Base-by-base conservation (phyloP, 208 protist genomes). In the Angomonas desouzai region DNA sequence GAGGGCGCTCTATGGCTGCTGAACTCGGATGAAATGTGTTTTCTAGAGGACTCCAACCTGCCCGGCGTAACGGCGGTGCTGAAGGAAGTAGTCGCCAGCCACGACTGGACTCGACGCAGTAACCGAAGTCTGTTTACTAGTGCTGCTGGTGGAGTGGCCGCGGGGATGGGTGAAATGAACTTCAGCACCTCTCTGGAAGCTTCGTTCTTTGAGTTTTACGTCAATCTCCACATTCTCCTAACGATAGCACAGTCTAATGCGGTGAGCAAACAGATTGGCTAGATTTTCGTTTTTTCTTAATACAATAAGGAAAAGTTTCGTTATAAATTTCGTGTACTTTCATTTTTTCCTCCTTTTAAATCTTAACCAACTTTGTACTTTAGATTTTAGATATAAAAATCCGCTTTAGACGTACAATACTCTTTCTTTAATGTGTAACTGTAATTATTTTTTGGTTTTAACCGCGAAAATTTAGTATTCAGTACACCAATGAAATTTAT, bases 211-310 rank as follows among this genome's bases (percentile, higher is more conserved):
- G 74, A 79, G 74, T 48, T 79, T 36, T 72, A 72, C 47, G 56
- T 64, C 3, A 79, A 79, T 56, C 25, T 79, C 30, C 72, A 74
- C 22, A 56, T 79, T 25, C 25, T 79, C n/a, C 61, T 79, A 7
- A 55, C 68, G 2, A 10, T 79, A 4, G 68, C 74, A 10, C 68
- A 75, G 67, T 73, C 59, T 23, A 34, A 48, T 27, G 16, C 55
- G 9, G 63, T 55, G 20, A 48, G 32, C 7, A 59, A 60, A 25
- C 63, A 53, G 22, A 13, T 68, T 10, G 29, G 32, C 33, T 38
- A 36, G 43, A 60, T 25, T 28, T 49, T 49, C 53, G 45, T 34
- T 27, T 29, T 60, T 49, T 11, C 25, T 3, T 64, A 22, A 59
- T 59, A 25, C 29, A n/a, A n/a, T n/a, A n/a, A n/a, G n/a, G n/a